A percentile compares a stretch with the other conserved stretches of the same genome.
Conservation (phyloP, 805 yeast genomes). For the Saturnispora sekii region DNA sequence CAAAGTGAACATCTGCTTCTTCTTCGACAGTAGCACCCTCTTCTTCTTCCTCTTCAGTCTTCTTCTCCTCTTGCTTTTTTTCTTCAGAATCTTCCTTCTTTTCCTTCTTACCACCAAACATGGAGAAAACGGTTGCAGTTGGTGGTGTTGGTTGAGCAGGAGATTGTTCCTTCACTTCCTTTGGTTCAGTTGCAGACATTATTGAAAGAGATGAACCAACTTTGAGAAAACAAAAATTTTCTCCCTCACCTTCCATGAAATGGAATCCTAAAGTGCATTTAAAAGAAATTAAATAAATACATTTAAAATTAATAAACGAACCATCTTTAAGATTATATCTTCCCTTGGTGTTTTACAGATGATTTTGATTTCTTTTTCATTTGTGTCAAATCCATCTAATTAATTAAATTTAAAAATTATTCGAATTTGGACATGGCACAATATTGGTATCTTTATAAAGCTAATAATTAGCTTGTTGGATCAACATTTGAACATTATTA, state of each 20-base stretch:
- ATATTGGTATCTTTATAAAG: too few relatives aligned
- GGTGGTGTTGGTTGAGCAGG: conserved; percentile 44
- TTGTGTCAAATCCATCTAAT: too few relatives aligned
- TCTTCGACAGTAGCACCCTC: conserved; percentile 45
- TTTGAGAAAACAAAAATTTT: background rate
- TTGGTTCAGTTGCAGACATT: conserved; percentile 16
- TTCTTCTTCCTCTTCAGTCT: conserved; percentile 24
- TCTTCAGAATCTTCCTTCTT: conserved; percentile 36
- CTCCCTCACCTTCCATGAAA: background rate
- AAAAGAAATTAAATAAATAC: too few relatives aligned
- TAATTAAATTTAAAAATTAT: too few relatives aligned
- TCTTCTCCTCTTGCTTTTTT: conserved; percentile 29
- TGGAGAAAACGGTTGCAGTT: conserved; percentile 75
- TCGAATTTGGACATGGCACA: too few relatives aligned
- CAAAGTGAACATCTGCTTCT: conserved; percentile 76
- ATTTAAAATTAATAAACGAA: too few relatives aligned
- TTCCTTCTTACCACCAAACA: conserved; percentile 89
- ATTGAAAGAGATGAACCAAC: conserved; percentile 6
- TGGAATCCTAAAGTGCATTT: background rate
- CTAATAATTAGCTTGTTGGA: too few relatives aligned
- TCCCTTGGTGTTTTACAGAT: too few relatives aligned
- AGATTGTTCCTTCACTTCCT: background rate
- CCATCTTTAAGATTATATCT: too few relatives aligned
- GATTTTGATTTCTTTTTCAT: too few relatives aligned
- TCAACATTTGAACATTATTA: too few relatives aligned